These are phyloP conservation scores for Terfezia boudieri DNA, from an alignment of 495 filamentous ascomycete genomes.

Conservation along the genomic window DNA sequence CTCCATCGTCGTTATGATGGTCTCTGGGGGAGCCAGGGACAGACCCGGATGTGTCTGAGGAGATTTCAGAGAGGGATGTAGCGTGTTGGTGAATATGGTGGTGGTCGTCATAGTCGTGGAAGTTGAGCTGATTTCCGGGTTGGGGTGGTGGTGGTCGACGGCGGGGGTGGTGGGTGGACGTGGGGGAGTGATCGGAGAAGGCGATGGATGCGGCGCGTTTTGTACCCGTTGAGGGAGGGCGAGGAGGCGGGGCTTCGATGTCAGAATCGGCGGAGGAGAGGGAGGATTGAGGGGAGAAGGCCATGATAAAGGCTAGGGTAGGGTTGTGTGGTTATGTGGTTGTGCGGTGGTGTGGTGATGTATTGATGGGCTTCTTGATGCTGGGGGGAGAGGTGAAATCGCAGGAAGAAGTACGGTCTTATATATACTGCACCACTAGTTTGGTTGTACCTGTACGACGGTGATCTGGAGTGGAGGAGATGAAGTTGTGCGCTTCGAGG, in stretches of 20 bases:
- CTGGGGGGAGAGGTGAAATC: too few species aligned
- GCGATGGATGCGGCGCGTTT: constrained; percentile 14
- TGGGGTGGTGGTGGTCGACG: background rate
- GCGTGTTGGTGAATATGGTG: background rate
- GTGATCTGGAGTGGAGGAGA: too few species aligned
- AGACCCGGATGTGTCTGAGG: constrained; percentile 68
- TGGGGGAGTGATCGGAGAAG: constrained; percentile 13
- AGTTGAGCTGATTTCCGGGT: background rate
- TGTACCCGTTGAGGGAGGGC: constrained; percentile 4
- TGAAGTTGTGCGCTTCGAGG: too few species aligned
- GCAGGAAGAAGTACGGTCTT: too few species aligned
- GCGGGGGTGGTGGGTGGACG: constrained; percentile 6
- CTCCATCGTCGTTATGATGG: constrained; percentile 56
- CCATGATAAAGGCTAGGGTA: background rate
- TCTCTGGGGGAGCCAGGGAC: constrained; percentile 49
- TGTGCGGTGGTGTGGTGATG: too few species aligned
- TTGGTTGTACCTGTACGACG: too few species aligned
- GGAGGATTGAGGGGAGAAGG: constrained; percentile 13
- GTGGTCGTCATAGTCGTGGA: background rate
- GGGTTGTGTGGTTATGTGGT: too few species aligned
- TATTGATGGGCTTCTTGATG: too few species aligned
- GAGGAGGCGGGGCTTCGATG: constrained; percentile 9
- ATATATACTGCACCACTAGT: too few species aligned
- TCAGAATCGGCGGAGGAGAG: constrained; percentile 9
- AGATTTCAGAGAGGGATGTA: constrained; percentile 33